phyloP scores from a whole-genome alignment of 2,329 filamentous ascomycete genomes.

The Acarospora socialis region DNA sequence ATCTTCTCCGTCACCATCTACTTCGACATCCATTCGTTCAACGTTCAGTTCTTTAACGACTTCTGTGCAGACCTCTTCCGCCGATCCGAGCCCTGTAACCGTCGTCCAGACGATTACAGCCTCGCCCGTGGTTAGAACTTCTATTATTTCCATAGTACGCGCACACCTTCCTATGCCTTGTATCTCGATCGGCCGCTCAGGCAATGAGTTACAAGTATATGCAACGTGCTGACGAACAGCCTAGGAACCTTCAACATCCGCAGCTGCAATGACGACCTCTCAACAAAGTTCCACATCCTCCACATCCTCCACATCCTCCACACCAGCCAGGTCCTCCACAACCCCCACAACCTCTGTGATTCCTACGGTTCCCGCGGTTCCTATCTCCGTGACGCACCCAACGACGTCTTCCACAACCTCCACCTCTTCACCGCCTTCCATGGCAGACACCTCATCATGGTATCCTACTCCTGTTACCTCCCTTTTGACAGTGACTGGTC shows the following conservation, averaged over 20 bases:
- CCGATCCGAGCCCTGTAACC: constrained; percentile 11
- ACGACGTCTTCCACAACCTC: constrained; percentile 12
- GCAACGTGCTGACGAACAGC: too few relatives aligned
- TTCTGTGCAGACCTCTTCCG: constrained; percentile 11
- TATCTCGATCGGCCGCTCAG: too few relatives aligned
- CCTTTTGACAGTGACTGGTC: constrained; percentile 20
- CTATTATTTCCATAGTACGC: constrained; percentile 14
- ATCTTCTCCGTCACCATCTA: background rate
- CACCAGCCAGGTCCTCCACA: constrained; percentile 10
- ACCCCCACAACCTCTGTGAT: constrained; percentile 20
- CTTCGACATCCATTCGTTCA: background rate
- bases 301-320: constrained; percentile 6
- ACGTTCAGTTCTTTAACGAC: constrained; percentile 6
- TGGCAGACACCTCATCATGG: constrained; percentile 7
- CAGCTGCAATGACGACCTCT: constrained; percentile 4
- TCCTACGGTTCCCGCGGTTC: constrained; percentile 11
- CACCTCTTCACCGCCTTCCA: constrained; percentile 5
- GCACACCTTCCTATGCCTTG: too few relatives aligned
- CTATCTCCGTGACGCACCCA: constrained; percentile 17
- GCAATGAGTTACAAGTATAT: too few relatives aligned
- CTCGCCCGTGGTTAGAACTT: constrained; percentile 10
- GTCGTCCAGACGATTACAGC: constrained; percentile 12
- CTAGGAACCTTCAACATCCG: constrained; percentile 5
- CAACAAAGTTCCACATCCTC: constrained; percentile 9
- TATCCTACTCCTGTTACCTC: constrained; percentile 15